phyloP scores from a whole-genome alignment of 176 grass and related monocot genomes.

The Puccinellia tenuiflora region DNA sequence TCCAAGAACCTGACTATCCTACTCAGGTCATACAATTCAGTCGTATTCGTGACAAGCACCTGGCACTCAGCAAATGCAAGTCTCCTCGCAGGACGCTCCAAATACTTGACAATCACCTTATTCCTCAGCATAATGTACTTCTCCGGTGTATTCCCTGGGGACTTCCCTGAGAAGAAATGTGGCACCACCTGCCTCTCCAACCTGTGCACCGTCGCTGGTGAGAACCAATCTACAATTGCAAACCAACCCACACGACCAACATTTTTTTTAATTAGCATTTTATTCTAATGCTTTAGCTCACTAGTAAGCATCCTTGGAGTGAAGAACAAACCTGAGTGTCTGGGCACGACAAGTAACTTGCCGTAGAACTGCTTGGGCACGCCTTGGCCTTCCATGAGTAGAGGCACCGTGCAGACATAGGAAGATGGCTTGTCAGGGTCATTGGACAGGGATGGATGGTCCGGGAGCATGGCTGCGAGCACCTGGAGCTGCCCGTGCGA shows the following conservation, averaged over 20 bases:
- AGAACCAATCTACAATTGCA: constrained; percentile 78
- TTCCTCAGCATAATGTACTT: constrained; percentile 84
- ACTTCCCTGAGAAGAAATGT: constrained; percentile 82
- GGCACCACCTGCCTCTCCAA: constrained; percentile 89
- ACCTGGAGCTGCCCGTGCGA: constrained; percentile 90
- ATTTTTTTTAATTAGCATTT: neutral
- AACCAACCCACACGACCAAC: neutral
- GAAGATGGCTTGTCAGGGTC: constrained; percentile 68
- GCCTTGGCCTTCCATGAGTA: constrained; percentile 80
- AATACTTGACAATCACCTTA: constrained; percentile 82
- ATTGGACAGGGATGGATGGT: constrained; percentile 57
- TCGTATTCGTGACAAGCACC: constrained; percentile 58
- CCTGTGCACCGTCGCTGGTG: constrained; percentile 51
- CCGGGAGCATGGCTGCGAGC: constrained; percentile 57
- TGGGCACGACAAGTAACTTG: constrained; percentile 54
- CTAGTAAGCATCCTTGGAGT: neutral
- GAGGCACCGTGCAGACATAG: constrained; percentile 76
- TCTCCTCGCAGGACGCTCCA: constrained; percentile 60
- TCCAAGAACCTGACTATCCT: constrained; percentile 88
- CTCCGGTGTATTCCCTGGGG: constrained; percentile 59
- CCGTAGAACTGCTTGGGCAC: constrained; percentile 47
- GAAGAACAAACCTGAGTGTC: constrained; percentile 58
- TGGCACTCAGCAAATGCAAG: constrained; percentile 84
- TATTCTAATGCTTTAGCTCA: neutral
- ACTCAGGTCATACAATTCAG: constrained; percentile 87